Base-by-base conservation (phyloP, 345 rosid genomes). In the Pistacia integerrima region DNA sequence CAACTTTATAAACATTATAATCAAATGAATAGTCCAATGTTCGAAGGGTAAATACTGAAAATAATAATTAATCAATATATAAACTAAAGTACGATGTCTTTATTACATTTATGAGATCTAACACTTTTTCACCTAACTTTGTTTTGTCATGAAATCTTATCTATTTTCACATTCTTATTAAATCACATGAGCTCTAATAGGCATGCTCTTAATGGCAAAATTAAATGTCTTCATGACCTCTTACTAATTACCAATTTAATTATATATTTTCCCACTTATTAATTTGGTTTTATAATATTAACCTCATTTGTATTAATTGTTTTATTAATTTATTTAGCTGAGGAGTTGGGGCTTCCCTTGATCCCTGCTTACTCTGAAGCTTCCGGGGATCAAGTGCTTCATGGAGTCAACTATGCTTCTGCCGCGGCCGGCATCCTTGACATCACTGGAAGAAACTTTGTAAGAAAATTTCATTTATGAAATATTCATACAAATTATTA, bases 371-470 rank as follows among this genome's bases (percentile, higher is more conserved):
- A 74, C 80, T 87, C 97, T 9, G 90, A 91, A 77, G 98, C 98
- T 44, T 81, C 95, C 25, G 93, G 94, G 10, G 87, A 88, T 54
- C 87, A 92, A 82, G 79, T 96, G 52, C 91, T 93, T 72, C 92
- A 87, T 59, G 99, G 97, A 1, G 87, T 92, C 80, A 96, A 96
- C 87, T 96, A 93, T 55, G 99, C 99, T 63, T 96, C 99, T 11
- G 98, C 99, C 0, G 99, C 99, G 7, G 93, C 99, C 0, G 99
- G 99, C 38, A 93, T 96, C 58, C 98, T 96, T 22, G 97, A 92
- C 51, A 78, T 79, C 82, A 96, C 97, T 4, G 99, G 98, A 78
- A 80, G 94, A 84, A 96, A 93, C 80, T 96, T 96, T 36, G 99
- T 96, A 86, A 88, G 91, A 74, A 69, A 30, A 10, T 1, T 14